Conservation (phyloP, 176 grass and related monocot genomes). For the barley (Hordeum vulgare) region MorexV3_pseudomolecules_assembly NC_058518.1:48788801-48789300, state of each 20-base stretch:
- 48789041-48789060: background rate
- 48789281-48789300: background rate
- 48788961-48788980: background rate
- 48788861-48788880: background rate
- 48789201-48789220: conserved; percentile 91
- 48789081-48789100: background rate
- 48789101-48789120: background rate
- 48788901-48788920: too few species aligned
- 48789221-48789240: conserved; percentile 92
- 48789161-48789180: background rate
- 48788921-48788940: background rate
- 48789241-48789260: conserved; percentile 85
- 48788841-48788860: conserved; percentile 49
- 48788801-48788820: conserved; percentile 85
- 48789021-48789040: background rate
- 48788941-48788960: background rate
- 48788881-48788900: background rate
- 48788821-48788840: conserved; percentile 93
- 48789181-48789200: conserved; percentile 72
- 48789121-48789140: background rate
- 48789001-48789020: background rate
- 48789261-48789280: conserved; percentile 57
- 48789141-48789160: background rate
- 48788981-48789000: background rate
- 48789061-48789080: background rate